A percentile compares a stretch with the other conserved stretches of the same genome.
phyloP scores from a whole-genome alignment of 2,329 filamentous ascomycete species.

The Fusarium subglutinans region DNA sequence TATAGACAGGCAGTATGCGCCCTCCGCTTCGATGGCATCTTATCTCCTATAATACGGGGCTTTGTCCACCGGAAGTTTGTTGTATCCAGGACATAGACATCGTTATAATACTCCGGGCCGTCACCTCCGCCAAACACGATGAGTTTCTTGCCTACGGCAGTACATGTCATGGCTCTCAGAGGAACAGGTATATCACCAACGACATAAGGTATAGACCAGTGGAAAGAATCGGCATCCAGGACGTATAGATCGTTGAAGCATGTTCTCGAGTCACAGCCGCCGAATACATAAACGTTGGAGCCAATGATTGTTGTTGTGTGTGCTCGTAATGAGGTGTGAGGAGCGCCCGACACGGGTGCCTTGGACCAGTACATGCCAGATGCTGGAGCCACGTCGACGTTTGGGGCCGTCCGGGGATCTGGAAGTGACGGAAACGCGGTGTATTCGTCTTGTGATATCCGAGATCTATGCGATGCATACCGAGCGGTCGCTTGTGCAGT shows the following conservation, averaged over 20 bases:
- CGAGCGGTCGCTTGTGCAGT: constrained; percentile 32
- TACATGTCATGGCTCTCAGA: constrained; percentile 76
- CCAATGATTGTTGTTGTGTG: constrained; percentile 74
- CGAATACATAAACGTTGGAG: constrained; percentile 74
- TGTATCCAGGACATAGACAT: constrained; percentile 77
- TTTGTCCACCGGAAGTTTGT: constrained; percentile 73
- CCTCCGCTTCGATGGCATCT: constrained; percentile 67
- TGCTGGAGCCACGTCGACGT: constrained; percentile 70
- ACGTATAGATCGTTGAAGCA: constrained; percentile 78
- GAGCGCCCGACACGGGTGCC: constrained; percentile 69
- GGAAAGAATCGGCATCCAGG: constrained; percentile 74
- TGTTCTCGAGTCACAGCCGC: constrained; percentile 71
- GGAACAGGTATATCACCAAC: constrained; percentile 72
- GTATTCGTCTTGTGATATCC: constrained; percentile 52
- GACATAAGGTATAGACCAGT: constrained; percentile 73
- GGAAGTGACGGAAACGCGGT: constrained; percentile 66
- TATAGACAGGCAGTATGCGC: constrained; percentile 78
- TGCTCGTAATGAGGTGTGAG: constrained; percentile 69
- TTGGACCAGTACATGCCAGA: constrained; percentile 79
- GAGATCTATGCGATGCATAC: constrained; percentile 30
- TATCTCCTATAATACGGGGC: constrained; percentile 67
- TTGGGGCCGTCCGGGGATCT: constrained; percentile 64
- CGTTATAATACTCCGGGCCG: constrained; percentile 76
- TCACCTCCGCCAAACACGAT: constrained; percentile 76
- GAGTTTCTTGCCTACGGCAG: constrained; percentile 75